Evolutionary conservation across 2,329 filamentous ascomycete species (phyloP).

Genomic region (Pyrenophora seminiperda): DNA sequence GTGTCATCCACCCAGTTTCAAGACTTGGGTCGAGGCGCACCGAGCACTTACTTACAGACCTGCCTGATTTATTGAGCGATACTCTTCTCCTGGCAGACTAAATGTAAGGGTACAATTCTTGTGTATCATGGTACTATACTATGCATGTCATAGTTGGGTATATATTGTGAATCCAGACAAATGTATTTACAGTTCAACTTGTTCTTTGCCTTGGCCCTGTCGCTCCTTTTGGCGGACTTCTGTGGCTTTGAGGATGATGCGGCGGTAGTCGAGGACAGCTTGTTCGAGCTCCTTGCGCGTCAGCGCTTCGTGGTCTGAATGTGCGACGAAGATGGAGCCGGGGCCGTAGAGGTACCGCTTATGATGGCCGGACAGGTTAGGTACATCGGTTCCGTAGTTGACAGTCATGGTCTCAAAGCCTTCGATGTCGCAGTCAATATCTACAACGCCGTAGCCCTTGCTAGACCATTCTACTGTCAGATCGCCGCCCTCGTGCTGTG

Average conservation of each 20-base stretch:
- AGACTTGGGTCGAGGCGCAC: constrained; percentile 19
- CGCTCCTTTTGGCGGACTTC: constrained; percentile 31
- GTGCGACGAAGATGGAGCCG: constrained; percentile 80
- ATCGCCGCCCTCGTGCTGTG: constrained; percentile 56
- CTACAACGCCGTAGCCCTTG: constrained; percentile 75
- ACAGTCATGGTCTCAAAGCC: constrained; percentile 84
- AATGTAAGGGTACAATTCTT: constrained; percentile 37
- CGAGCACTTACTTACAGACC: constrained; percentile 41
- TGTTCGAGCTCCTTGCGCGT: constrained; percentile 75
- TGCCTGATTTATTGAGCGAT: constrained; percentile 35
- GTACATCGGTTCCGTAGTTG: constrained; percentile 94
- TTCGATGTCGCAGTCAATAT: constrained; percentile 80
- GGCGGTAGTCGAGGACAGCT: constrained; percentile 80
- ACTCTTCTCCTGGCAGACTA: constrained; percentile 44
- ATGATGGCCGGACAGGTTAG: constrained; percentile 72
- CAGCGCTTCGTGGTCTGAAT: constrained; percentile 81
- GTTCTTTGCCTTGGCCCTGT: constrained; percentile 1
- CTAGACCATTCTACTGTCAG: constrained; percentile 64
- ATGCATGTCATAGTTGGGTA: neutral
- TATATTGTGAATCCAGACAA: neutral
- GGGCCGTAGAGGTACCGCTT: constrained; percentile 68
- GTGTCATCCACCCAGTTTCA: constrained; percentile 15
- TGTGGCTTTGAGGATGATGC: constrained; percentile 40
- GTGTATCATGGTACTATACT: neutral
- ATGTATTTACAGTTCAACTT: constrained; percentile 30